Base-by-base conservation (phyloP, 176 grass and related monocot species). In the Tuctoria greenei region DNA sequence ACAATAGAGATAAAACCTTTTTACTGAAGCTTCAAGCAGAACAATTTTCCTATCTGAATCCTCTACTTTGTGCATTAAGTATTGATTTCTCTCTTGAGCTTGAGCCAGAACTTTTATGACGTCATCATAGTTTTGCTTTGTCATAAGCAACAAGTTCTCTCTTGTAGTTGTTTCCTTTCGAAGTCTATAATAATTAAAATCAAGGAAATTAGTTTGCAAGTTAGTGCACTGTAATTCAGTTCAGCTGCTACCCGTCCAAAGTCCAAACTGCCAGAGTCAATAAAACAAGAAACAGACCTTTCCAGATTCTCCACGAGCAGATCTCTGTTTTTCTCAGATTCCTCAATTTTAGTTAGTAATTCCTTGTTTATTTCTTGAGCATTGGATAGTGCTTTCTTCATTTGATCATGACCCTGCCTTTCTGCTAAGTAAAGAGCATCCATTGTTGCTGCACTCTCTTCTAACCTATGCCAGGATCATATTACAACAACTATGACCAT, bases 381-480 rank as follows among this genome's bases (percentile, higher is more conserved):
- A 76, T 84, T 67, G 38, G 78, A 84, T 24, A 90, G 66, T 41
- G 55, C 68, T 71, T 87, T 88, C 81, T 90, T 93, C n/a, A 84
- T 86, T 81, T 69, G 46, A 60, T 82, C 83, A 65, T 93, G 90
- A 26, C 83, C 87, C 74, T 87, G 76, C 55, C 72, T 89, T 87
- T 93, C 90, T 73, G 80, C 61, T 84, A 89, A 60, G 69, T 84
- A 84, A 44, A 83, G 69, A 77, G 87, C 77, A 69, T 93, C 90
- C 5, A 44, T 79, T 82, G 80, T 79, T 56, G 86, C 80, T 90
- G 84, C 82, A 79, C 83, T 68, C 56, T 98, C 95, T 90, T 98
- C 95, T 81, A 98, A 71, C 79, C 91, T 98, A 77, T 50, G 63
- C 76, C n/a, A 85, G 15, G 44, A 79, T 73, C 69, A 77, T 58